Base-by-base conservation (phyloP, 2,329 filamentous ascomycete species). In the Stagonosporopsis vannaccii region DNA sequence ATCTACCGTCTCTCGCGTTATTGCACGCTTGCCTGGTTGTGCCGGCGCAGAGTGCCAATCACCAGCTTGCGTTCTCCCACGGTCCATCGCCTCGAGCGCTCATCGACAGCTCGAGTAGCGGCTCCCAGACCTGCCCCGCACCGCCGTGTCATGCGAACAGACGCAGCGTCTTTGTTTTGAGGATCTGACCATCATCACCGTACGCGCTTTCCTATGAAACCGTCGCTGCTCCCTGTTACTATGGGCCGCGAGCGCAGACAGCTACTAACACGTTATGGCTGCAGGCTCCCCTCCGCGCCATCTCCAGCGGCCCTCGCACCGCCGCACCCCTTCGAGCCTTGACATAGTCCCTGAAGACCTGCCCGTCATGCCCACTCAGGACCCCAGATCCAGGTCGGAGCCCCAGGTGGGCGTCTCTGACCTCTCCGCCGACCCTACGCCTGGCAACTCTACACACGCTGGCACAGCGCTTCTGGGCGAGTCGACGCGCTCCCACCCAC, bases 401-500 rank as follows among this genome's bases (percentile, higher is more conserved):
- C 72, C 72, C 12, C 69, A 72, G 42, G 59, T 75, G 11, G 67
- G 62, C 20, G 64, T 63, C 28, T 69, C 72, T 51, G 62, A 52
- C 28, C 55, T 69, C 20, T 71, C 70, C 9, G 19, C 62, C 12
- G 54, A 59, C 7, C 63, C 68, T 19, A 33, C 67, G 15, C 59
- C 72, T 5, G 70, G 63, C 50, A 65, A 71, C 45, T 62, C 67
- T 7, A 69, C 64, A 1, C 67, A 71, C 36, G 64, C 61, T 15
- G 67, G 63, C 48, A 59, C 68, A 42, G 65, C 68, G 13, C 56
- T 73, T n/a, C 32, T 71, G 22, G 61, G 69, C 77, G 79, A 76
- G 80, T 82, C 43, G 7, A 3, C 75, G 80, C 33, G 70, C 77
- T 37, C 79, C 84, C 82, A 19, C 45, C 7, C 74, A 80, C 30